Conservation (phyloP, 805 yeast species). For the Ogataea salicorniae region DNA sequence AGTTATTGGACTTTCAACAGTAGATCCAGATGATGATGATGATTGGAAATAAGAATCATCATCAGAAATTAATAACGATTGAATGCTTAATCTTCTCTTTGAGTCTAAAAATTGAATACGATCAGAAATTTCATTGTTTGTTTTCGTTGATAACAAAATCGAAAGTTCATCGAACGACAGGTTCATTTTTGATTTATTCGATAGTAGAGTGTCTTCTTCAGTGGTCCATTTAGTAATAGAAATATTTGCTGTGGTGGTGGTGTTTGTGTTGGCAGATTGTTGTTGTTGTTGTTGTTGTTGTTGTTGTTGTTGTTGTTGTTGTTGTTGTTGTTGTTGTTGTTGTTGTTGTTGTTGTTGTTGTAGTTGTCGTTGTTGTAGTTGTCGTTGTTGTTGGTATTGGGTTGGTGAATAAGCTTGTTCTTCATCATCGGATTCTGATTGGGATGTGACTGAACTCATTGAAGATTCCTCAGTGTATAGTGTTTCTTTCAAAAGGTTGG, state of each 20-base stretch:
- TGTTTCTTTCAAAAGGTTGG: background rate
- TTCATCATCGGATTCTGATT: background rate
- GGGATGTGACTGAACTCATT: background rate
- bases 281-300: too few relatives aligned
- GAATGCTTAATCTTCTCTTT: constrained; percentile 8
- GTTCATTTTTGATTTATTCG: constrained; percentile 50
- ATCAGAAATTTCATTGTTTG: constrained; percentile 68
- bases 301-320: too few relatives aligned
- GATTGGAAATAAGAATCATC: background rate
- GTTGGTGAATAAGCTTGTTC: background rate
- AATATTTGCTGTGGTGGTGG: too few relatives aligned
- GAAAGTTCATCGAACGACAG: constrained; percentile 68
- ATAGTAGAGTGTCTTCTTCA: constrained; percentile 69
- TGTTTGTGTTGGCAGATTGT: background rate
- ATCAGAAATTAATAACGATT: constrained; percentile 6
- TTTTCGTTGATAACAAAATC: constrained; percentile 63
- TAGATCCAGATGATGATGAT: background rate
- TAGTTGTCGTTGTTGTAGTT: too few relatives aligned
- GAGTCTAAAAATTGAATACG: constrained; percentile 47
- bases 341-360: too few relatives aligned
- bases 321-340: too few relatives aligned
- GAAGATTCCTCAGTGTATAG: background rate
- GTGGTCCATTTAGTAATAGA: constrained; percentile 38
- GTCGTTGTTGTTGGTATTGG: background rate
- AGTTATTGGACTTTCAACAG: too few relatives aligned